Evolutionary conservation across 805 yeast genomes (phyloP), one percentile per base, ranked within the genome.

Genomic region (Cyberlindnera suaveolens): DNA sequence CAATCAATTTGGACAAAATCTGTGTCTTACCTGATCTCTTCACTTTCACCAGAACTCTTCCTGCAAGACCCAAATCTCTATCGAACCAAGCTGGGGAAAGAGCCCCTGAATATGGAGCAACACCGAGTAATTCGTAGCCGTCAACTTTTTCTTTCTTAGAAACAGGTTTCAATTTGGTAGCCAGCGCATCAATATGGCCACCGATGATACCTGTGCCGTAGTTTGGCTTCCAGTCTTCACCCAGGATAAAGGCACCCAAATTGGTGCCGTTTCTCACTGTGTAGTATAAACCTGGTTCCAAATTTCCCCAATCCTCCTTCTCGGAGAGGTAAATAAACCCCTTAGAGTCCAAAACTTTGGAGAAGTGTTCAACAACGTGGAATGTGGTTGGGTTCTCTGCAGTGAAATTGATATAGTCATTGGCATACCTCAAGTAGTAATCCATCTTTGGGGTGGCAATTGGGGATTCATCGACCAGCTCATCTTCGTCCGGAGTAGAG

Each of bases 1-100:
- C 74, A 31, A 80, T 73, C 53, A 79, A 59, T 44, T 65, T 67
- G 7, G 74, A 61, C 8, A 54, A 60, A 40, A 78, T 62, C 41
- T 62, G 61, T 36, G 29, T 49, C 4, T 68, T 66, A 5, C 52
- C 44, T 26, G 54, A 50, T 23, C 61, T 64, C 18, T 59, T 62
- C 32, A 61, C 62, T 51, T 70, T 74, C 41, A 78, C 75, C 41
- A 85, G 66, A 19, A 87, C 74, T 46, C 87, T 71, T 37, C 96
- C 96, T 40, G 89, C 95, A 48, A 87, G 62, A 37, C 95, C 93
- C 46, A 87, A 72, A 61, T 87, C 96, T 60, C 96, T 75, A 62
- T 87, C 96, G 73, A 85, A 78, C 89, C 95, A 83, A 34, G 77
- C 63, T 18, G 71, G 70, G 27, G 70, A 67, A 50, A 83, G 62